Evolutionary conservation across 176 grass and related monocot species (phyloP), one percentile per base, ranked within the genome.

Genomic region (Juncus effusus): DNA sequence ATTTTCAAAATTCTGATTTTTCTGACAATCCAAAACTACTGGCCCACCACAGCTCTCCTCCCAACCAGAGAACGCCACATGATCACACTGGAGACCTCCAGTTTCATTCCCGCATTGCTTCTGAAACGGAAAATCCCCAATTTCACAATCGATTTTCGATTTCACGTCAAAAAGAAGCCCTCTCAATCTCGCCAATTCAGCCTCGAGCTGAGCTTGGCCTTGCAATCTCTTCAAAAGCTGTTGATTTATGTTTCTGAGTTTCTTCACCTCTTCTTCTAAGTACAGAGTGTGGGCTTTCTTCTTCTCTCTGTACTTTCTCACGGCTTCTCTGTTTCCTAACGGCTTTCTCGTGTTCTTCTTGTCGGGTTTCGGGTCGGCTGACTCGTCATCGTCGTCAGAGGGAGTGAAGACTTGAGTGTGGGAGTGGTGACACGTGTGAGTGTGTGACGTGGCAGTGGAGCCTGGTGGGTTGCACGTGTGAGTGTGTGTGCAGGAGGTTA

Each of bases 291-390:
- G 93, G 0, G 93, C 93, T 59, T 97, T 97, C 82, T 97, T 97
- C 88, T 89, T 92, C 73, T 89, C 82, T 52, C 93, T 61, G 76
- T 97, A 97, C 80, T 92, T 97, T 61, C 85, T 84, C n/a, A 97
- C 88, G 10, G 88, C 93, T 62, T 84, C 93, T 54, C 82, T 61
- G 39, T 97, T 97, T 28, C 85, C 88, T 38, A 86, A 40, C 12
- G 88, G 78, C 59, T 67, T 83, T 42, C 72, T 57, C 12, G 38
- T 50, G 36, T 73, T 86, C 47, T 82, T 89, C 39, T 10, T 59
- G 9, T 85, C 82, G 36, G 51, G 15, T 40, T 56, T 42, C 6
- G 37, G 13, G 5, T 79, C 79, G 52, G 82, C 70, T 28, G 15
- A 60, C 4, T 37, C 7, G 1, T 62, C 5, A 19, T 54, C 16